A percentile compares a stretch with the other conserved stretches of the same genome.
These are phyloP conservation scores for Teunomyces pallodes DNA, from an alignment of 805 yeast genomes.

Conservation along the genomic window DNA sequence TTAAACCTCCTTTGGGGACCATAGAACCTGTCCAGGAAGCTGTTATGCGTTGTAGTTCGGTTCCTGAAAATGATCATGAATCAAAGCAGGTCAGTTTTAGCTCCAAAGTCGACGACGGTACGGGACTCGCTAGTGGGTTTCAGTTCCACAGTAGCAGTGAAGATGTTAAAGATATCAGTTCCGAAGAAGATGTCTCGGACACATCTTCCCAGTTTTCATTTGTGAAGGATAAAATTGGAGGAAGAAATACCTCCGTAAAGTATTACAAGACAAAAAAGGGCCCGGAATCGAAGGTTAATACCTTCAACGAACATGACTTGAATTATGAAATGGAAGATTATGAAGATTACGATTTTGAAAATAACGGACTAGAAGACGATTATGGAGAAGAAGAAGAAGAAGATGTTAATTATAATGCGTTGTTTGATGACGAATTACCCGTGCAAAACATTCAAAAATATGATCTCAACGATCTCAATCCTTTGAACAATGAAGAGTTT, in stretches of 20 bases:
- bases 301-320: slow-evolving; percentile 27
- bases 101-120: not conserved
- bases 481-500: not conserved
- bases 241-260: slow-evolving; percentile 52
- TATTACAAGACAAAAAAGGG: slow-evolving; percentile 45
- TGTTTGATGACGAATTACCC: slow-evolving; percentile 16
- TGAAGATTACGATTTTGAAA: slow-evolving; percentile 43
- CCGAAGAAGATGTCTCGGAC: slow-evolving; percentile 6
- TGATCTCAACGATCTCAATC: not conserved
- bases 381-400: slow-evolving; percentile 31
- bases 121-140: not conserved
- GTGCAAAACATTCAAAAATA: not conserved
- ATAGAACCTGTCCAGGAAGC: slow-evolving; percentile 1
- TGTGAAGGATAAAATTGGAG: slow-evolving; percentile 43
- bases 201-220: slow-evolving; percentile 50
- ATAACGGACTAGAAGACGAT: slow-evolving; percentile 38
- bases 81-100: slow-evolving; percentile 12
- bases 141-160: not conserved
- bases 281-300: slow-evolving; percentile 13
- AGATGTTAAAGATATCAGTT: not conserved
- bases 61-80: slow-evolving; percentile 7
- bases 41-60: slow-evolving; percentile 4
- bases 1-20: slow-evolving; percentile 5
- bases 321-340: slow-evolving; percentile 15
- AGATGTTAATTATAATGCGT: slow-evolving; percentile 23